Percentiles rank a stretch among this genome's conserved stretches.
Conservation (phyloP, 2,329 filamentous ascomycete species). For the Colletotrichum kahawae region DNA sequence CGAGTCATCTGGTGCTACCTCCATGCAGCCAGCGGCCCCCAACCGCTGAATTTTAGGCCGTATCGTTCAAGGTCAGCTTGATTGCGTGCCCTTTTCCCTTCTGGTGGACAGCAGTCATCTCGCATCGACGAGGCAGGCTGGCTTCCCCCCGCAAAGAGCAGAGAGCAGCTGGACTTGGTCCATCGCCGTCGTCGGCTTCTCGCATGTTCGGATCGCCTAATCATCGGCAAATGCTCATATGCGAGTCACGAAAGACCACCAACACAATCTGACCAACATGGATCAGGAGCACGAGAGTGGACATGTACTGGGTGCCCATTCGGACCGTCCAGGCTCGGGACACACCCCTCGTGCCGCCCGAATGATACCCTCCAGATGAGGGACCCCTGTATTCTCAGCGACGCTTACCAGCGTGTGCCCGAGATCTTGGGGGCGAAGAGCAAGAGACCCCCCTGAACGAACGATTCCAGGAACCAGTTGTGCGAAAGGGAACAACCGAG, state of each 20-base stretch:
- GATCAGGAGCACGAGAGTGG: conserved; percentile 9
- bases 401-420: conserved; percentile 9
- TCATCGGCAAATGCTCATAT: conserved; percentile 12
- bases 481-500: conserved; percentile 15
- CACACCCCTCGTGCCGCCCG: not conserved
- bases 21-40: not conserved
- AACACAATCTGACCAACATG: conserved; percentile 15
- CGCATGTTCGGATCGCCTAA: conserved; percentile 14
- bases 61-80: not conserved
- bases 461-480: conserved; percentile 17
- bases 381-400: conserved; percentile 6
- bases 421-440: conserved; percentile 22
- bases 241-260: conserved; percentile 14
- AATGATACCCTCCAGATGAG: not conserved
- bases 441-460: conserved; percentile 11
- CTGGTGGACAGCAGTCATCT: not conserved
- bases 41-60: not conserved
- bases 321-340: conserved; percentile 7
- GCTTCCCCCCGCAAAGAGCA: not conserved
- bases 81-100: not conserved
- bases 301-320: not conserved
- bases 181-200: not conserved
- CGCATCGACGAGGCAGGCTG: not conserved
- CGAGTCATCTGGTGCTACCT: not conserved
- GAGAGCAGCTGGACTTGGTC: not conserved